Base-by-base conservation (phyloP, 345 rosid species). In the Brassica juncea region DNA sequence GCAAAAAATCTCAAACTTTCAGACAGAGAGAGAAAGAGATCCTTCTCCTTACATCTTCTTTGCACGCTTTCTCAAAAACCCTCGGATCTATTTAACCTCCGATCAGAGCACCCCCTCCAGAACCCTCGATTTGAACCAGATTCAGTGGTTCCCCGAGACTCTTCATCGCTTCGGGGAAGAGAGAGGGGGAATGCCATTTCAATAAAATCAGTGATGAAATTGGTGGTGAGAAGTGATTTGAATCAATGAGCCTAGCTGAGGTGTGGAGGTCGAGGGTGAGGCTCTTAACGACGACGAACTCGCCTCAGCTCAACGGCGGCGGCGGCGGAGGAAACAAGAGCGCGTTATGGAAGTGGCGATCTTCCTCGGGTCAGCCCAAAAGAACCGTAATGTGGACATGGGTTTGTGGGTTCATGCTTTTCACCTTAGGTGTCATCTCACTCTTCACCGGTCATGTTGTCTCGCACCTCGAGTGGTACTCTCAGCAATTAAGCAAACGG, bases 391-490 rank as follows among this genome's bases (percentile, higher is more conserved):
- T 88, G 72, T 82, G 92, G 91, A 78, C 97, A 76, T 74, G 91
- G 54, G 82, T 90, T 2, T 96, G 97, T 73, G 98, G 99, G 32
- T 58, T 88, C 79, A 86, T 96, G 97, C 92, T 96, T 55, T 96
- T 96, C 77, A 85, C 82, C 66, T 80, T 96, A 78, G 99, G 99
- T 2, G 81, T 96, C 83, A 89, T 93, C 73, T 96, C 98, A 57
- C 93, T 96, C 59, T 90, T 93, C 82, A 90, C 97, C 2, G 98
- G 98, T 55, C 98, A 96, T 70, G 91, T 93, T 47, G 99, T 85
- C 1, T 93, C 99, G 34, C 94, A 93, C 87, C 94, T 93, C 62
- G 98, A 95, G 68, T 91, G 98, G 98, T 95, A 90, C 78, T 93
- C 98, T 58, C 96, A 88, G 84, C 89, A 86, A 84, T 72, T 95